Base-by-base conservation (phyloP, 2,329 filamentous ascomycete genomes). In the Exophiala calicioides region DNA sequence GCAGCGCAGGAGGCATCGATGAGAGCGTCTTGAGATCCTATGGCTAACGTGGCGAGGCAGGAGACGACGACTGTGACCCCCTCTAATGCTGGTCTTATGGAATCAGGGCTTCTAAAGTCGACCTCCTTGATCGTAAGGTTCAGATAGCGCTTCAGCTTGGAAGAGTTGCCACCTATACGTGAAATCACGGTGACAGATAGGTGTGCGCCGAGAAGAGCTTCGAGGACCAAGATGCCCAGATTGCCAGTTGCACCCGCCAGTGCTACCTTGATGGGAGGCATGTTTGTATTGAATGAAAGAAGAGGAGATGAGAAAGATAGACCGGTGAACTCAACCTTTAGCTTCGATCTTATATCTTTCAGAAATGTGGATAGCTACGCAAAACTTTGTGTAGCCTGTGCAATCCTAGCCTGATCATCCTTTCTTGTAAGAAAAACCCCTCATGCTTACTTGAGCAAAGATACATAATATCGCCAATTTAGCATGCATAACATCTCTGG, bases 1-100 rank as follows among this genome's bases (percentile, higher is more conserved):
- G 60, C 57, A 4, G 50, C 54, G 3, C 52, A 49, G 10, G 60
- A 53, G 30, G 62, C 63, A 18, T 66, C 62, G n/a, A 65, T 50
- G 9, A 66, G 15, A 21, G 26, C 2, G 19, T 47, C 41, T 26
- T 47, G 44, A 13, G 2, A 13, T 3, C 36, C 44, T 8, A 46
- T 47, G 12, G 44, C 35, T 5, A 41, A 19, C 3, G 43, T 46
- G 27, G 50, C 32, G 15, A 50, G 13, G 19, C 26, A 26, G 18
- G 46, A 50, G 15, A 50, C 47, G 16, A 47, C 46, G 23, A 43
- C 50, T 23, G 37, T 30, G 24, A 48, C 27, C 3, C 46, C 50
- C 9, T 50, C 2, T 3, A 53, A 18, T 12, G 50, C 50, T 24
- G 35, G 9, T 9, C 9, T 29, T 3, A 41, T 8, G 21, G 45